Evolutionary conservation across 108 stramenopile species (phyloP).

Genomic region (Cylindrotheca fusiformis): DNA sequence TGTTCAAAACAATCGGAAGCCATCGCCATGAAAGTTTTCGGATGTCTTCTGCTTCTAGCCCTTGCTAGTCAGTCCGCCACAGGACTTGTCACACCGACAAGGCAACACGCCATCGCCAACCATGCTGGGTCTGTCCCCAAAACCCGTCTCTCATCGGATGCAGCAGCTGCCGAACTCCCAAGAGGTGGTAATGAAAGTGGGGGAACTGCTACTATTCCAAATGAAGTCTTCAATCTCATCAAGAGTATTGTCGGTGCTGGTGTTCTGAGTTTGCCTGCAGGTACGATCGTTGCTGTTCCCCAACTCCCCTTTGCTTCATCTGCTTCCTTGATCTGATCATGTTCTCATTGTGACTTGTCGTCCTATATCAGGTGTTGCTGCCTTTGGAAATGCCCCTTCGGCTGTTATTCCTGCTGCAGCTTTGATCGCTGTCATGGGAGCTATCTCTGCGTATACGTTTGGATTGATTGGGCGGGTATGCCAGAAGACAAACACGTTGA

Average conservation of each 20-base stretch:
- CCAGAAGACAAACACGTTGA: conserved; percentile 61
- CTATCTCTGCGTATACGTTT: conserved; percentile 89
- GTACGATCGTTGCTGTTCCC: conserved; percentile 27
- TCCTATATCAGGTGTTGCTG: conserved; percentile 86
- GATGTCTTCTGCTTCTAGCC: neutral
- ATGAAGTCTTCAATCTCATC: conserved; percentile 91
- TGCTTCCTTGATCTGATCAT: conserved; percentile 5
- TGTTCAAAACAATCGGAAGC: no score
- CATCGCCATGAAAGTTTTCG: neutral
- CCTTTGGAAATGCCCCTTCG: conserved; percentile 89
- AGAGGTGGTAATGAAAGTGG: conserved; percentile 18
- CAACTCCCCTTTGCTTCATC: neutral
- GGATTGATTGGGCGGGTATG: conserved; percentile 82
- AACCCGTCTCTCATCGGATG: conserved; percentile 5
- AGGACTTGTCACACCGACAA: conserved; percentile 15
- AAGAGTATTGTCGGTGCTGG: conserved; percentile 93
- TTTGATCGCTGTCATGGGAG: conserved; percentile 76
- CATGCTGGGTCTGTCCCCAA: neutral
- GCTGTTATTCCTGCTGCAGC: conserved; percentile 86
- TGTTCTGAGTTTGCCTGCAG: conserved; percentile 90
- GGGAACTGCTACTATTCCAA: conserved; percentile 78
- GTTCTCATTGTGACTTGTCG: conserved; percentile 64
- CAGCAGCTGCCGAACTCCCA: conserved; percentile 18
- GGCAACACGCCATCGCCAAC: conserved; percentile 7
- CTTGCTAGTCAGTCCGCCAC: neutral